Base-by-base conservation (phyloP, 148 eudicot species). In the Vaccinium corymbosum region DNA sequence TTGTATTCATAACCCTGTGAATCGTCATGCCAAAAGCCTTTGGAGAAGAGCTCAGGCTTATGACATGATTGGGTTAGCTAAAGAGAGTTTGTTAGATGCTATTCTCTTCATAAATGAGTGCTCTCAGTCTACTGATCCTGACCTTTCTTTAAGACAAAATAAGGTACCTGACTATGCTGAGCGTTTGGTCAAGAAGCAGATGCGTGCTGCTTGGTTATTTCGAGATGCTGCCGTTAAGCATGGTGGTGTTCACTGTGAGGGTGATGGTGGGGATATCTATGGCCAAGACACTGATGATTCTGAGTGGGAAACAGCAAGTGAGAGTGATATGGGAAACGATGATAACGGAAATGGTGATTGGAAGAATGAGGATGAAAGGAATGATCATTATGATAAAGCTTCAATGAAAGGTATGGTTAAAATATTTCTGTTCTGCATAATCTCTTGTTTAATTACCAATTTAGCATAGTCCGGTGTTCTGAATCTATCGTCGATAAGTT, bases 1-100 rank as follows among this genome's bases (percentile, higher is more conserved):
- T 85, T 94, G 91, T 89, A 90, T 97, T 73, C 98, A 94, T 84
- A 94, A 89, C 81, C 98, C 97, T 38, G 94, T 93, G 15, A 97
- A 95, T 64, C 98, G 96, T 61, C 99, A 97, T 87, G 98, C 95
- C 7, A 97, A 91, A 88, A 94, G 98, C 88, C 93, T 97, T 78
- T 97, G 99, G 99, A 95, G 99, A 92, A 91, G 99, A 89, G 98
- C 99, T 57, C 98, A 97, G 84, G 99, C 99, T 66, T 97, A 93
- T 87, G 99, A 95, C 89, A 97, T 97, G 97, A 90, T 94, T 71
- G 99, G 98, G 62, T 88, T 94, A 64, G 99, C 95, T 83, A 97
- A 95, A 88, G 99, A 97, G 90, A 97, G 99, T 86, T 93, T 97
- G 61, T 85, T 97, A 80, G 99, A 97, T 89, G 99, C 99, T 42